These are phyloP conservation scores for Phaeosphaeriaceae sp. DNA, from an alignment of 2,329 filamentous ascomycete species.

Conservation along the genomic window DNA sequence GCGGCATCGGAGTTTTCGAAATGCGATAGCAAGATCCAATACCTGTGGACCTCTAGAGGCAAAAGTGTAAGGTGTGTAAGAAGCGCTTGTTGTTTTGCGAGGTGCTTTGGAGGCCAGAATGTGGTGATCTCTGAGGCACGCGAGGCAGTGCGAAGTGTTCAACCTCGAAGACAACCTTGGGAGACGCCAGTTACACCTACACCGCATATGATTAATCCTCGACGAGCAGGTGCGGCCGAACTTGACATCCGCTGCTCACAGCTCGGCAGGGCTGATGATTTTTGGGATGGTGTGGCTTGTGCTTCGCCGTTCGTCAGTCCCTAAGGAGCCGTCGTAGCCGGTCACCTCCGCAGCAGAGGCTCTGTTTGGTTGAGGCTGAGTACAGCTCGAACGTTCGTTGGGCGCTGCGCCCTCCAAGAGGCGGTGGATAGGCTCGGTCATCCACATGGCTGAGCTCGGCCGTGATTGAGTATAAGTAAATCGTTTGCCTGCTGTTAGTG, in stretches of 20 bases:
- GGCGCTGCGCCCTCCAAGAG: constrained; percentile 38
- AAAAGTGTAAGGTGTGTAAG: constrained; percentile 1
- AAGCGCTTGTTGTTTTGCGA: constrained; percentile 26
- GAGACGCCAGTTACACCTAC: background rate
- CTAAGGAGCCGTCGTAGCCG: constrained; percentile 26
- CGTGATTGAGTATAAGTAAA: constrained; percentile 23
- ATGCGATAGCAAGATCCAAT: constrained; percentile 8
- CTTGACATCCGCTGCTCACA: background rate
- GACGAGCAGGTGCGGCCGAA: background rate
- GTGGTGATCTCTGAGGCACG: constrained; percentile 22
- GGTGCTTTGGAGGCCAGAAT: constrained; percentile 19
- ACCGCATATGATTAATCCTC: background rate
- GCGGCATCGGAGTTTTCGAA: constrained; percentile 6
- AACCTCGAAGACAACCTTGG: background rate
- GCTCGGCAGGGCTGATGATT: constrained; percentile 6
- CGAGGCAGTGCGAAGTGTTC: background rate
- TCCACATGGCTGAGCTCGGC: constrained; percentile 23
- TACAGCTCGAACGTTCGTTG: constrained; percentile 31
- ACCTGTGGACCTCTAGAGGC: background rate
- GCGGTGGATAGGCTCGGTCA: constrained; percentile 28
- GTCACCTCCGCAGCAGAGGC: constrained; percentile 17
- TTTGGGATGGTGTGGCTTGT: constrained; percentile 16
- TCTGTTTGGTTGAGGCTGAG: constrained; percentile 41
- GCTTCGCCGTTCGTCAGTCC: constrained; percentile 10
- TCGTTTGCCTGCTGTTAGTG: constrained; percentile 7